Conservation (phyloP, 108 stramenopile genomes). For the Schizochytrium sp. region DNA sequence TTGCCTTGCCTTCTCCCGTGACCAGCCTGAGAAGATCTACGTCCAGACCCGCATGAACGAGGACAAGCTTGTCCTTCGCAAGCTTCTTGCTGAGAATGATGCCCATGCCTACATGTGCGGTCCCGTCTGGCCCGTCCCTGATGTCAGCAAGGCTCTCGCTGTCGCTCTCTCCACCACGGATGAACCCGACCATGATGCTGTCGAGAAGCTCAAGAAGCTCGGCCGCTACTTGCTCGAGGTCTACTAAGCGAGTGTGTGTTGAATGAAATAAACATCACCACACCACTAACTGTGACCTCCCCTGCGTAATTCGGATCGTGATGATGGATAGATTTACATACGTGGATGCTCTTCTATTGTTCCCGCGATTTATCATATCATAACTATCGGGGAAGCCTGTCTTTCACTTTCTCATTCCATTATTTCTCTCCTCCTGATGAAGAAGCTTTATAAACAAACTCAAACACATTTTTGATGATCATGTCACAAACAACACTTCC, state of each 20-base stretch:
- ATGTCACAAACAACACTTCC: too few species aligned
- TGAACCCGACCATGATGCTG: neutral
- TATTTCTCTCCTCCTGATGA: too few species aligned
- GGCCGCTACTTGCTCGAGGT: conserved; percentile 61
- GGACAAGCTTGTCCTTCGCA: conserved; percentile 78
- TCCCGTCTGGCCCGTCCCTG: conserved; percentile 72
- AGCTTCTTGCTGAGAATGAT: conserved; percentile 75
- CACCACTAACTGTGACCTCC: too few species aligned
- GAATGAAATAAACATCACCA: too few species aligned
- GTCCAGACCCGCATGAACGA: conserved; percentile 88
- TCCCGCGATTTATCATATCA: too few species aligned
- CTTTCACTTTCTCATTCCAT: too few species aligned
- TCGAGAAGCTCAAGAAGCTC: conserved; percentile 4
- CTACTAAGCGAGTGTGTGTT: conserved; percentile 5
- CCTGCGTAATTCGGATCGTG: too few species aligned
- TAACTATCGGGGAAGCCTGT: too few species aligned
- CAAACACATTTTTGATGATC: too few species aligned
- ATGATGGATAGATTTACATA: too few species aligned
- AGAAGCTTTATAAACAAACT: too few species aligned
- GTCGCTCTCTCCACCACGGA: neutral
- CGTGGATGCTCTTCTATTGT: too few species aligned
- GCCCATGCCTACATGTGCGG: conserved; percentile 87
- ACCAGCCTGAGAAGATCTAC: conserved; percentile 87
- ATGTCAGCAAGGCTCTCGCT: conserved; percentile 28
- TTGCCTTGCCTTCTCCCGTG: conserved; percentile 90